Evolutionary conservation across 176 grass and related monocot genomes (phyloP).

Genomic region (Aegilops sharonensis): DNA sequence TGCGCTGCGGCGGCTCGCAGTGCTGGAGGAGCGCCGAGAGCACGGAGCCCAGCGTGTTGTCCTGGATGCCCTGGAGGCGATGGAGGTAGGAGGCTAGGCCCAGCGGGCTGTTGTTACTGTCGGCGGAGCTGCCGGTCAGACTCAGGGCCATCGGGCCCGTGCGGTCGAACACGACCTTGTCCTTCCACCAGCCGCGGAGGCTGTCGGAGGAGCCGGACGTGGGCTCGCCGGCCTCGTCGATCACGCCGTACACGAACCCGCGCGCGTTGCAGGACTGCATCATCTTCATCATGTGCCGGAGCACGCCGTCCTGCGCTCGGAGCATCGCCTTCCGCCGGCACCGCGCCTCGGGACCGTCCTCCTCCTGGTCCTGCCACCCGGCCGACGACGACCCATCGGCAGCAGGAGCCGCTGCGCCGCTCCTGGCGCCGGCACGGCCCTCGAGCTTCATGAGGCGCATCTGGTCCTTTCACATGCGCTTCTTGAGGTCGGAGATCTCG

Average conservation of each 20-base stretch:
- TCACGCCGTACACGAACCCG: constrained; percentile 78
- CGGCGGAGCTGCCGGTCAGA: too few species aligned
- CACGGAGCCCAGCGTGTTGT: constrained; percentile 65
- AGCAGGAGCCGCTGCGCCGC: too few species aligned
- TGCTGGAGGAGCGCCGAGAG: constrained; percentile 33
- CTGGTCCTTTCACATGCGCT: neutral
- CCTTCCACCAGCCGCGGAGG: constrained; percentile 71
- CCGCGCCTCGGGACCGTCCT: constrained; percentile 24
- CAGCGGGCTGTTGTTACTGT: neutral
- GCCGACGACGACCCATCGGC: too few species aligned
- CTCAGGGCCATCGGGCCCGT: constrained; percentile 40
- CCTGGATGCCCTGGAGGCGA: constrained; percentile 55
- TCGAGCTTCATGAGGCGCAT: neutral
- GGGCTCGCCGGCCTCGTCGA: constrained; percentile 57
- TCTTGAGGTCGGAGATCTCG: neutral
- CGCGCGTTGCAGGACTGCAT: constrained; percentile 65
- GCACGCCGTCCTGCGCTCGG: constrained; percentile 64
- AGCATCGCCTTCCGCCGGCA: constrained; percentile 54
- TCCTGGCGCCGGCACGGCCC: too few species aligned
- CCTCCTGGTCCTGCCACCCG: neutral
- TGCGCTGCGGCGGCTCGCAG: constrained; percentile 21
- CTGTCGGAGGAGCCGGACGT: constrained; percentile 74
- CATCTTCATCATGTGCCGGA: constrained; percentile 81
- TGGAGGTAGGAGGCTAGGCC: constrained; percentile 20
- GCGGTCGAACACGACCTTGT: constrained; percentile 66